A percentile compares a stretch with the other conserved stretches of the same genome.
phyloP scores from a whole-genome alignment of 495 filamentous ascomycete species.

The Hypoxylon fragiforme region DNA sequence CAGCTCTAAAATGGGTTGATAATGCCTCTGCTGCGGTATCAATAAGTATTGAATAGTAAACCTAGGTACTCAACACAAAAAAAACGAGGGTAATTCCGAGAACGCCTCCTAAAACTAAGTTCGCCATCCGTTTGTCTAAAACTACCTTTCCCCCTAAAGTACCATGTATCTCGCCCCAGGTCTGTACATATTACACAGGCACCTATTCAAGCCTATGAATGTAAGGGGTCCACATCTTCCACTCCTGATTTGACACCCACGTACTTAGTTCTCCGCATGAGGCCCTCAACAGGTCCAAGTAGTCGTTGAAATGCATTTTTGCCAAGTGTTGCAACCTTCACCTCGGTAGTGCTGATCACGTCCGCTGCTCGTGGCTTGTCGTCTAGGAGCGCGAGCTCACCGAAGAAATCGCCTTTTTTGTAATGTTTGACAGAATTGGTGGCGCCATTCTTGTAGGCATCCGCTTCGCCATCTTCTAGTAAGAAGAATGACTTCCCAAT shows the following conservation, averaged over 20 bases:
- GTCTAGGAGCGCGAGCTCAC: conserved; percentile 89
- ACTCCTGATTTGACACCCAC: conserved; percentile 55
- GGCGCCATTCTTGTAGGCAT: conserved; percentile 72
- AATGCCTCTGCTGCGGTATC: conserved; percentile 29
- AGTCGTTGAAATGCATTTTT: conserved; percentile 94
- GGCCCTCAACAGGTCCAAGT: conserved; percentile 88
- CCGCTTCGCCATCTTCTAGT: conserved; percentile 85
- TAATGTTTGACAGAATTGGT: conserved; percentile 74
- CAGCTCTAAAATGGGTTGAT: conserved; percentile 12
- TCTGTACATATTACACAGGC: conserved; percentile 1
- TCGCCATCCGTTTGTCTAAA: conserved; percentile 28
- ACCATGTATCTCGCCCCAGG: conserved; percentile 17
- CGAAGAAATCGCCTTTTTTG: conserved; percentile 93
- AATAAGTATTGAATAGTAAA: conserved; percentile 26
- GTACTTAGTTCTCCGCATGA: conserved; percentile 80
- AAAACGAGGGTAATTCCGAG: conserved; percentile 32
- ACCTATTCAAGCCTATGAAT: conserved; percentile 28
- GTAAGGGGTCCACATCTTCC: conserved; percentile 57
- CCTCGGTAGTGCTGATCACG: conserved; percentile 76
- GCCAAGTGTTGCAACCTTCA: conserved; percentile 92
- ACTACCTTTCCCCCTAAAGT: conserved; percentile 11
- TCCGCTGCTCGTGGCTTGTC: conserved; percentile 93
- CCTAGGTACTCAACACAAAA: conserved; percentile 25
- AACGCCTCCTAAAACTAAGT: conserved; percentile 38
- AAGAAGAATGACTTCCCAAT: conserved; percentile 91